Evolutionary conservation across 2,329 filamentous ascomycete species (phyloP), one percentile per base, ranked within the genome.

Genomic region (Furcasterigmium sp.): DNA sequence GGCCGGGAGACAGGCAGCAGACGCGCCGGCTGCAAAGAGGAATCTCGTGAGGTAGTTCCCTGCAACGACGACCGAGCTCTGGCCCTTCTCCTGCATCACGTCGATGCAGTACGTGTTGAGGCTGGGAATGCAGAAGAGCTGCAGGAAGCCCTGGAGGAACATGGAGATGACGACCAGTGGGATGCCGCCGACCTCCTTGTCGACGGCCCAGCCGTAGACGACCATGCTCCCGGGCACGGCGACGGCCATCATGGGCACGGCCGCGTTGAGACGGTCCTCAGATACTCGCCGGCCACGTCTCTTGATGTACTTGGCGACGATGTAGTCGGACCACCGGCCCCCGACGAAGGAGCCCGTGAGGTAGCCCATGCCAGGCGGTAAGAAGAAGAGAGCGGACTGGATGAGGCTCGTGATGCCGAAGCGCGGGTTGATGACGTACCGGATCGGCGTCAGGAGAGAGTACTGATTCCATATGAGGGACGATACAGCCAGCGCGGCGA

Each of bases 91-190:
- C 50, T 84, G 84, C 82, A 91, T 88, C 11, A 91, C 86, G 59
- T 93, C 87, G 32, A 93, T 64, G 58, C 86, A 91, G 63, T 93
- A 91, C 0, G 85, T 87, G 59, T 91, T 90, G 48, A 91, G 60
- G 38, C 76, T 80, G 0, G 85, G 85, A 55, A 89, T 90, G 53
- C 83, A 86, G 56, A 88, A 86, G 6, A 90, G 66, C 60, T 90
- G 84, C 0, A 80, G 83, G 0, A 89, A 72, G 2, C 85, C 86
- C 55, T 90, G 85, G 3, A 85, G 46, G 56, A 90, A 90, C 71
- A 91, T 82, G 53, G 80, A 78, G 8, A 89, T 71, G 3, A 89
- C 82, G 0, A 85, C 85, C 5, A 85, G 56, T 0, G 73, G 66
- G 35, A 80, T 70, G 3, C 75, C 76, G 4, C 76, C 76, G 3